Base-by-base conservation (phyloP, 2,329 filamentous ascomycete genomes). In the Aspergillus sp. region DNA sequence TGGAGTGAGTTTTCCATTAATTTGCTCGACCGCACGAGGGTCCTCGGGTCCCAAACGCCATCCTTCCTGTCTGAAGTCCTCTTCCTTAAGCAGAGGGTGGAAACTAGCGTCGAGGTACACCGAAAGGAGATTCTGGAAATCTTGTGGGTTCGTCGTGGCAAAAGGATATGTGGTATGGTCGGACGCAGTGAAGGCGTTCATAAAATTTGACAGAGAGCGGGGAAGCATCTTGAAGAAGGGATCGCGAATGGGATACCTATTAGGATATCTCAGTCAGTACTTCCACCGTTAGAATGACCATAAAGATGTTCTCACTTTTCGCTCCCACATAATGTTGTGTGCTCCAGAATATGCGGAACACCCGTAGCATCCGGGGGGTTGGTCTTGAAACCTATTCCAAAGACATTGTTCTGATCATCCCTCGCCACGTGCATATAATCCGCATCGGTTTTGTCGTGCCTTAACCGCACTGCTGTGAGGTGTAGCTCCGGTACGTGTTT, bases 201-300 rank as follows among this genome's bases (percentile, higher is more conserved):
- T 98, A 65, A 96, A 98, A 71, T 97, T 98, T 55, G 93, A 96
- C n/a, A 98, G 79, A 4, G 93, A 96, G 59, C 93, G 84, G 19
- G 93, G 93, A 22, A 98, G 80, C 93, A 98, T 98, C 79, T 97
- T 98, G 78, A 98, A 98, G 77, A 98, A 98, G 0, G 93, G 93
- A 63, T 98, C 93, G 53, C 93, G 88, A 49, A 98, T 91, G n/a
- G 93, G 93, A 65, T 90, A 95, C 68, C 88, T 91, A 64, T 45
- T 49, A 41, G 47, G 6, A 3, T 17, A 42, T 19, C 10, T 12
- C 19, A 52, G 52, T 61, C 39, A 60, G 51, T 37, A 39, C 23
- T 22, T 17, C 25, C n/a, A 22, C 30, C 10, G 23, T 15, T n/a
- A 12, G 7, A 9, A 13, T 32, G 9, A 19, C 17, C 9, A 7